Evolutionary conservation across 2,329 filamentous ascomycete species (phyloP).

Genomic region (Bisporella sp.): DNA sequence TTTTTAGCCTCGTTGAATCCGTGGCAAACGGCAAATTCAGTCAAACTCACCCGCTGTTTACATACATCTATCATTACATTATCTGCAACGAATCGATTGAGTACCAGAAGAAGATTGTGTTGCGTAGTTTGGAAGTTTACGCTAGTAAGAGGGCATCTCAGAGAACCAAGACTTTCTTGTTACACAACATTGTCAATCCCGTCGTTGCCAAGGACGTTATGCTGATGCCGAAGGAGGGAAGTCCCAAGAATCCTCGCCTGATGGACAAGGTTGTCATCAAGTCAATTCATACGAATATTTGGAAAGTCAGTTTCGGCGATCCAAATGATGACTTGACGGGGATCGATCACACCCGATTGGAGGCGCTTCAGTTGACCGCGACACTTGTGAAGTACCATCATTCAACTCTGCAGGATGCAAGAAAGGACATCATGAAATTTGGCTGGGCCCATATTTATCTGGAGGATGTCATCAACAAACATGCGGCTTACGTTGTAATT

Average conservation of each 20-base stretch:
- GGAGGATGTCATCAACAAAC: slow-evolving; percentile 99
- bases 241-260: slow-evolving; percentile 56
- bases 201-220: slow-evolving; percentile 95
- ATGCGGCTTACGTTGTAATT: slow-evolving; percentile 93
- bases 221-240: slow-evolving; percentile 61
- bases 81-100: slow-evolving; percentile 80
- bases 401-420: slow-evolving; percentile 76
- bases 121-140: slow-evolving; percentile 84
- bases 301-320: slow-evolving; percentile 82
- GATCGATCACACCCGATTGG: slow-evolving; percentile 93
- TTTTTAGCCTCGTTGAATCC: slow-evolving; percentile 78
- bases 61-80: slow-evolving; percentile 79
- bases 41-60: slow-evolving; percentile 64
- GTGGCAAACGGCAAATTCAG: slow-evolving; percentile 81
- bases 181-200: slow-evolving; percentile 89
- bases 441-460: slow-evolving; percentile 96
- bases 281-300: slow-evolving; percentile 84
- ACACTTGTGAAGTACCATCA: slow-evolving; percentile 94
- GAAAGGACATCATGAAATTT: slow-evolving; percentile 98
- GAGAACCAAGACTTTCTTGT: slow-evolving; percentile 84
- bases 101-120: slow-evolving; percentile 74
- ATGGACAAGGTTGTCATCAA: slow-evolving; percentile 86
- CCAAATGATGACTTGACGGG: slow-evolving; percentile 77
- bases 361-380: slow-evolving; percentile 88
- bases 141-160: slow-evolving; percentile 71